Conservation (phyloP, 2,329 filamentous ascomycete genomes). For the Aspergillus nomiae region DNA sequence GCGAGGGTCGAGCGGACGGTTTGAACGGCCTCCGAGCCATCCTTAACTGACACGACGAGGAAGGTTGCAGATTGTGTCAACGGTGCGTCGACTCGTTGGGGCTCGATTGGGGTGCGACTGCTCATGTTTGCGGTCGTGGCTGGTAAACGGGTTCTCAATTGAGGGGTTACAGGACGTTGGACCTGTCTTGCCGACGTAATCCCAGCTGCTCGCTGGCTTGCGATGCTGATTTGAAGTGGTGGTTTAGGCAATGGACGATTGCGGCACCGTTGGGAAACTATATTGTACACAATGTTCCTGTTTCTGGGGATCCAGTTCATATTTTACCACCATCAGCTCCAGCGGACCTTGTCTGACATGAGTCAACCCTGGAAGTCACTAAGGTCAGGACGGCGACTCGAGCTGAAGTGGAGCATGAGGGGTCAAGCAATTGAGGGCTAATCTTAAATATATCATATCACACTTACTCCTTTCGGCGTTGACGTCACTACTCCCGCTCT, state of each 20-base stretch:
- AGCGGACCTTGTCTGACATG: neutral
- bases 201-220: neutral
- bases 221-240: neutral
- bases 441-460: too few relatives aligned
- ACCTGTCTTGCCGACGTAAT: neutral
- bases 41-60: conserved; percentile 50
- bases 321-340: neutral
- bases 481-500: neutral
- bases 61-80: conserved; percentile 58
- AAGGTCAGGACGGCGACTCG: neutral
- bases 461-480: neutral
- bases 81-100: conserved; percentile 54
- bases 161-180: neutral
- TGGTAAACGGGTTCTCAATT: neutral
- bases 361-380: neutral
- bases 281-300: neutral
- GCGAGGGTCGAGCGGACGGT: conserved; percentile 51
- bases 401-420: neutral
- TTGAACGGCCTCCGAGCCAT: conserved; percentile 36
- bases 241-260: neutral
- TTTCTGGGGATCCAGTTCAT: neutral
- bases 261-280: neutral
- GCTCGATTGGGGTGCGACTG: neutral
- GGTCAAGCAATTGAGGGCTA: neutral
- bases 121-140: neutral